Base-by-base conservation (phyloP, 495 filamentous ascomycete species). In the Schizothecium vesticola region DNA sequence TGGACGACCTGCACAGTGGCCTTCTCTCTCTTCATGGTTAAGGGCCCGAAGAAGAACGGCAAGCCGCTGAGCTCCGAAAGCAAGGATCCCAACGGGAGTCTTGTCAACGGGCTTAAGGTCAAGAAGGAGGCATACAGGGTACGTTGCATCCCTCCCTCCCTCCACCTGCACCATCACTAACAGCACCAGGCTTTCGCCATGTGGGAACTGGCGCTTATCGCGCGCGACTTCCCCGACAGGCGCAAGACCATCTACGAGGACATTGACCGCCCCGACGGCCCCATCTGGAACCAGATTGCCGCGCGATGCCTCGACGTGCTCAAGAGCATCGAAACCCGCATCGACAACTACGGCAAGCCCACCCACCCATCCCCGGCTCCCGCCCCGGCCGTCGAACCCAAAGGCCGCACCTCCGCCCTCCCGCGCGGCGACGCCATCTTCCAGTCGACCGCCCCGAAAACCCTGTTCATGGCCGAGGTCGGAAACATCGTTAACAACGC, bases 11-110 rank as follows among this genome's bases (percentile, higher is more conserved):
- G 86, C 25, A 94, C 96, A 73, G 76, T 84, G 16, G 86, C 89
- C 58, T 98, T 97, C 77, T 88, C 88, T 26, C 74, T 89, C 31
- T 92, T 92, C 78, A 85, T 97, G 69, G 85, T 87, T 24, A 87
- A 90, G 75, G 88, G 90, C 70, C 95, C 96, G 8, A 74, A 97
- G 57, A 96, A 95, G 77, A 88, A 90, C 68, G 88, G 84, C 2
- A 88, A 91, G 71, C 92, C 93, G n/a, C 83, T 99, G 24, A 96
- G 92, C 1, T 81, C 84, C 12, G 90, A 93, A 65, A 91, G 92
- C 5, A 91, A 88, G 70, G 96, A 98, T 79, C 93, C 95, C 1
- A 99, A 96, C 71, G 94, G 92, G 43, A 97, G 90, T 72, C 81
- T 99, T 56, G 75, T 98, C 59, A 91, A 87, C 64, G 95, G 95